Conservation (phyloP, 805 yeast species). For the Wickerhamiella kazuoi region DNA sequence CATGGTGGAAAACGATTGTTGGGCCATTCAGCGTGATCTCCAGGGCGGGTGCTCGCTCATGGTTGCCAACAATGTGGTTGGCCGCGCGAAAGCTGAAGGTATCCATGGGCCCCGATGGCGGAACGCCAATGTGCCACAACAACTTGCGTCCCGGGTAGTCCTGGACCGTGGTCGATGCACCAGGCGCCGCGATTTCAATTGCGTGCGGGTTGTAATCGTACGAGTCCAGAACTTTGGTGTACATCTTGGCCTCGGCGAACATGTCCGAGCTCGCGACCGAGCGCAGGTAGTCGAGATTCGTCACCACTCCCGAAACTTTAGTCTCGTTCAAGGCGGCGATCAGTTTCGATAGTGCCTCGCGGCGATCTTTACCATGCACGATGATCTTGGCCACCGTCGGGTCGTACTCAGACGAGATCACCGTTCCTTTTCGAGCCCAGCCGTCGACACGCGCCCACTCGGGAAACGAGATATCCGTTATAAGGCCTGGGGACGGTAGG, state of each 20-base stretch:
- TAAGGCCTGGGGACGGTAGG: constrained; percentile 90
- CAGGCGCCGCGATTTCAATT: constrained; percentile 70
- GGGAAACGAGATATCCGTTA: constrained; percentile 74
- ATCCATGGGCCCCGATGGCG: constrained; percentile 99
- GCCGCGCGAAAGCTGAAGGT: constrained; percentile 77
- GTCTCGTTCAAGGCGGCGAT: constrained; percentile 75
- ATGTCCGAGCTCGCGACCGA: constrained; percentile 67
- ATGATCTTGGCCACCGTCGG: constrained; percentile 93
- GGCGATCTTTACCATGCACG: constrained; percentile 80
- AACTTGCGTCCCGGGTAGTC: constrained; percentile 85
- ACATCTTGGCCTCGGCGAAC: constrained; percentile 71
- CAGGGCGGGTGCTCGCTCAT: constrained; percentile 65
- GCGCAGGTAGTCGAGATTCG: constrained; percentile 79
- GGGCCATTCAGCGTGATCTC: constrained; percentile 86
- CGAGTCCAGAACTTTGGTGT: constrained; percentile 73
- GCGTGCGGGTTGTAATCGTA: constrained; percentile 68
- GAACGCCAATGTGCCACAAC: constrained; percentile 86
- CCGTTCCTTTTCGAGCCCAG: constrained; percentile 84
- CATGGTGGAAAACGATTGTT: constrained; percentile 64
- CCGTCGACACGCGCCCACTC: constrained; percentile 84
- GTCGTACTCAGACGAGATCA: constrained; percentile 80
- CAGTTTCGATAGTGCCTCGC: constrained; percentile 62
- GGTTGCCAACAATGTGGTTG: constrained; percentile 80
- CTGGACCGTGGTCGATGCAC: constrained; percentile 91
- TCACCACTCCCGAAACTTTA: constrained; percentile 68